These are phyloP conservation scores for Brachypodium distachyon DNA, from an alignment of 202 grass and related monocot genomes.

Conservation along the genomic window DNA sequence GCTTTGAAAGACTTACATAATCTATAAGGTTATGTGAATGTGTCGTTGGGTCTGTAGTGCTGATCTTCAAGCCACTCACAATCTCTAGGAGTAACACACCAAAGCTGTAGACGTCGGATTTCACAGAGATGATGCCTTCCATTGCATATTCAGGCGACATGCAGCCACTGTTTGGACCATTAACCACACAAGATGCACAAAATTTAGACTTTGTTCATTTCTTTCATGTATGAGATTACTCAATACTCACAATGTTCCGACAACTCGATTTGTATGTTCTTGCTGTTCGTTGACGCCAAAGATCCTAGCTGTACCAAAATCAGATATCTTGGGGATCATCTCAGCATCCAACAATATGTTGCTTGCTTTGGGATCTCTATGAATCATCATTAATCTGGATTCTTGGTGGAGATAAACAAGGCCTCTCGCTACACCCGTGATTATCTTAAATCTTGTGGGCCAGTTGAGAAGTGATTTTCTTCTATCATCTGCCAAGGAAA, in stretches of 20 bases:
- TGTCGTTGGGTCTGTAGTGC: neutral
- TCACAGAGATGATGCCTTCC: constrained; percentile 34
- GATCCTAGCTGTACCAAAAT: constrained; percentile 43
- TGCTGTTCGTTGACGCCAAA: constrained; percentile 15
- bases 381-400: constrained; percentile 39
- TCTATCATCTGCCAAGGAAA: constrained; percentile 15
- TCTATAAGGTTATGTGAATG: constrained; percentile 18
- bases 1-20: constrained; percentile 20
- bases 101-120: constrained; percentile 41
- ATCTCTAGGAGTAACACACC: constrained; percentile 44
- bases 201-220: neutral
- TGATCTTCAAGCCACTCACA: constrained; percentile 36
- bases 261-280: constrained; percentile 24
- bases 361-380: constrained; percentile 46
- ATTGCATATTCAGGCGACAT: constrained; percentile 51
- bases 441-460: constrained; percentile 31
- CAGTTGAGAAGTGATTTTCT: constrained; percentile 33
- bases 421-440: constrained; percentile 42
- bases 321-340: constrained; percentile 45
- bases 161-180: constrained; percentile 20
- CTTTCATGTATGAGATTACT: neutral
- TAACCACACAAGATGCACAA: neutral
- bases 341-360: constrained; percentile 45
- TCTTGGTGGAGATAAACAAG: constrained; percentile 52
- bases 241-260: constrained; percentile 52